These are phyloP conservation scores for Suhomyces vadensis DNA, from an alignment of 805 yeast species.

Conservation along the genomic window DNA sequence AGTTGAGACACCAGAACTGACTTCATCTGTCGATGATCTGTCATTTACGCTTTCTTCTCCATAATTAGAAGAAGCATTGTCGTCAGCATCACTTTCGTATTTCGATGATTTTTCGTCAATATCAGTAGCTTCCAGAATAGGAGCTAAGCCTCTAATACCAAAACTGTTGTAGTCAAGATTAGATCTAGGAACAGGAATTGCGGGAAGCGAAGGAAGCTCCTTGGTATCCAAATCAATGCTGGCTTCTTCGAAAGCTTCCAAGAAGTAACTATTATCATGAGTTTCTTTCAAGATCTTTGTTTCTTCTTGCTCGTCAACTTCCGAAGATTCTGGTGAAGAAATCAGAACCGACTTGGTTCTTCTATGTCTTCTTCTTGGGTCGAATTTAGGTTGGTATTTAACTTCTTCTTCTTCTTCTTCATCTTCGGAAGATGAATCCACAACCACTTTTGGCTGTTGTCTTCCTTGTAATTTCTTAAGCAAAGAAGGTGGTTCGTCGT, in stretches of 20 bases:
- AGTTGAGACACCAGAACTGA: constrained; percentile 32
- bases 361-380: constrained; percentile 22
- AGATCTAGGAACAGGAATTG: constrained; percentile 9
- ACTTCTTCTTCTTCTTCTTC: constrained; percentile 8
- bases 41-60: constrained; percentile 20
- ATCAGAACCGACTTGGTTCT: constrained; percentile 17
- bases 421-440: constrained; percentile 14
- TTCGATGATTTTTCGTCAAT: constrained; percentile 34
- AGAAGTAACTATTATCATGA: constrained; percentile 9
- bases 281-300: constrained; percentile 7
- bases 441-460: constrained; percentile 9
- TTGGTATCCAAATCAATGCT: constrained; percentile 3
- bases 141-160: constrained; percentile 36
- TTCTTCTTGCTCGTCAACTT: constrained; percentile 15
- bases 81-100: constrained; percentile 29
- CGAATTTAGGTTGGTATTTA: constrained; percentile 11
- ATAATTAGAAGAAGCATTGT: constrained; percentile 15
- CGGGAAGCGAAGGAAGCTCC: constrained; percentile 14
- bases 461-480: constrained; percentile 12
- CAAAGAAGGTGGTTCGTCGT: constrained; percentile 11
- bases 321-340: constrained; percentile 20
- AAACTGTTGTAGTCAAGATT: constrained; percentile 27
- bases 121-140: constrained; percentile 37
- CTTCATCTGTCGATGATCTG: constrained; percentile 20
- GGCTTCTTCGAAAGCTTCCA: constrained; percentile 18